Evolutionary conservation across 305 asterid species (phyloP).

Genomic region (Coffea humblotiana): DNA sequence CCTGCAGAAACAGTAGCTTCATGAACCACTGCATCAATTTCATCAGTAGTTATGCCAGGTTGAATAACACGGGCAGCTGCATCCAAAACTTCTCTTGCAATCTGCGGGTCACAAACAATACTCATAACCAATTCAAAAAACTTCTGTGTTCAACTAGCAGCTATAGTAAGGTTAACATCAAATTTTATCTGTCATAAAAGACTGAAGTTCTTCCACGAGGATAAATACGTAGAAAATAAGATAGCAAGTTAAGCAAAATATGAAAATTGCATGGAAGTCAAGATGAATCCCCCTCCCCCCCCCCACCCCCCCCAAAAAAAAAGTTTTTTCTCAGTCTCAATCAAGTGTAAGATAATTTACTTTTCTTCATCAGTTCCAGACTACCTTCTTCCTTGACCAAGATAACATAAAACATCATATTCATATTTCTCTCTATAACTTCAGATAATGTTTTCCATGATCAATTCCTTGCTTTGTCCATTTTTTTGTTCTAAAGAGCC

Average conservation of each 20-base stretch:
- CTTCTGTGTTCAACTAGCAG: neutral
- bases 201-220: neutral
- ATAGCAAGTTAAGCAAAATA: neutral
- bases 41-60: conserved; percentile 97
- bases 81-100: conserved; percentile 92
- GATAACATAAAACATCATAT: neutral
- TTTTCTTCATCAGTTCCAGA: neutral
- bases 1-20: conserved; percentile 97
- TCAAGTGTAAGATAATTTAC: neutral
- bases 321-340: neutral
- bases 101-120: conserved; percentile 41
- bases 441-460: neutral
- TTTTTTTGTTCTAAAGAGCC: neutral
- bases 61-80: conserved; percentile 91
- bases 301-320: too few species aligned
- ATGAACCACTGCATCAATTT: conserved; percentile 96
- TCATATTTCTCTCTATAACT: neutral
- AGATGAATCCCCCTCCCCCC: neutral
- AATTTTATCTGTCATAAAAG: neutral
- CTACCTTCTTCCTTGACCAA: neutral
- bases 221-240: neutral
- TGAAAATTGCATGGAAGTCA: neutral
- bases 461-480: neutral
- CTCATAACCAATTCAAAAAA: neutral
- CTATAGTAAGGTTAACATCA: neutral